phyloP scores from a whole-genome alignment of 768 basidiomycete species.

The Collybia sordida region DNA sequence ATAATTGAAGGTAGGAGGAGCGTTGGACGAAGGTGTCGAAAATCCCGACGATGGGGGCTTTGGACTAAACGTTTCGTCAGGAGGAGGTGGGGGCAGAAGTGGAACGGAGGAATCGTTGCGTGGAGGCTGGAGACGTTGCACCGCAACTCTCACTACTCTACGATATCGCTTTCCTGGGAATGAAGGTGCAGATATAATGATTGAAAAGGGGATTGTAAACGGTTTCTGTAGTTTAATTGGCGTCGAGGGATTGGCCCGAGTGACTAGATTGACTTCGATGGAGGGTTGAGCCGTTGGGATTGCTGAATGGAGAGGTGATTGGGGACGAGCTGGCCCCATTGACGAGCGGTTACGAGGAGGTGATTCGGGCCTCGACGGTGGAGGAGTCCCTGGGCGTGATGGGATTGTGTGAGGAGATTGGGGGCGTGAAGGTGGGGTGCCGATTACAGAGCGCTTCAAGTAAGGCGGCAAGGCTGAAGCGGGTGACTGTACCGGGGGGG shows the following conservation, averaged over 20 bases:
- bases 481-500: conserved; percentile 42
- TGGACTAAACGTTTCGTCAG: conserved; percentile 27
- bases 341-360: conserved; percentile 44
- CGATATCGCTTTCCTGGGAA: conserved; percentile 30
- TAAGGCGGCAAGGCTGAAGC: conserved; percentile 76
- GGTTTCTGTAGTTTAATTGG: conserved; percentile 51
- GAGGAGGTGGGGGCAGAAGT: conserved; percentile 14
- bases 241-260: conserved; percentile 46
- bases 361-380: conserved; percentile 38
- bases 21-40: conserved; percentile 47
- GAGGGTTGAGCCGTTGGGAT: conserved; percentile 29
- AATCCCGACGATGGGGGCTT: conserved; percentile 48
- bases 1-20: conserved; percentile 49
- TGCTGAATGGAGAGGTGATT: conserved; percentile 28
- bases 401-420: conserved; percentile 56
- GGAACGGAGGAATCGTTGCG: conserved; percentile 20
- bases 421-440: conserved; percentile 45
- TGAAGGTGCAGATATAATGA: conserved; percentile 50
- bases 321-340: conserved; percentile 30
- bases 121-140: conserved; percentile 64
- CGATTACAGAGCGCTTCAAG: conserved; percentile 56
- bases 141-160: conserved; percentile 49
- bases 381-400: conserved; percentile 59
- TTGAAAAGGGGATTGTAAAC: conserved; percentile 54
- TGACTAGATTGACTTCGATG: conserved; percentile 58